Percentiles rank a stretch among this genome's conserved stretches.
These are phyloP conservation scores for Rutidosis leptorrhynchoides DNA, from an alignment of 129 eudicot genomes.

Conservation along the genomic window DNA sequence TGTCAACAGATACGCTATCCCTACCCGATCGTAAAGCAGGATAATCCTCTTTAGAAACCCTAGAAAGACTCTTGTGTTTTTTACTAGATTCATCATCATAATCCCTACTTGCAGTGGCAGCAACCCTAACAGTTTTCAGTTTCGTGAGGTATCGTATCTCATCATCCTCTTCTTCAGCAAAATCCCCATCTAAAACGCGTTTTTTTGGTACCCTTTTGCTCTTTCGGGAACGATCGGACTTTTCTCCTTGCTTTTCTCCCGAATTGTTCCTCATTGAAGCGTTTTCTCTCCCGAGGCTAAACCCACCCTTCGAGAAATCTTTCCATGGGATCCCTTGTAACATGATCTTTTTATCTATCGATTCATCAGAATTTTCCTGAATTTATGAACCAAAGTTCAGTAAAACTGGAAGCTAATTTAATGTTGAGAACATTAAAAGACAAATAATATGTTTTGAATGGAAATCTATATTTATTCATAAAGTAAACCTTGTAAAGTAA, in stretches of 20 bases:
- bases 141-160: slow-evolving; percentile 88
- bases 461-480: slow-evolving; percentile 16
- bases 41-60: slow-evolving; percentile 57
- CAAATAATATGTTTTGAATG: slow-evolving; percentile 21
- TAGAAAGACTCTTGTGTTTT: slow-evolving; percentile 54
- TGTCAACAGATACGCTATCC: slow-evolving; percentile 52
- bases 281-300: slow-evolving; percentile 51
- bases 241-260: slow-evolving; percentile 56
- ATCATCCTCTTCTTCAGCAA: slow-evolving; percentile 81
- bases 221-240: slow-evolving; percentile 65
- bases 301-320: slow-evolving; percentile 61
- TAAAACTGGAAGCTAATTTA: slow-evolving; percentile 7
- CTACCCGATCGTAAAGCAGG: slow-evolving; percentile 32
- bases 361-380: slow-evolving; percentile 62
- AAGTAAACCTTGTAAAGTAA: slow-evolving; percentile 8
- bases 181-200: slow-evolving; percentile 62
- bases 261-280: slow-evolving; percentile 38
- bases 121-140: slow-evolving; percentile 56
- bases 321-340: slow-evolving; percentile 76
- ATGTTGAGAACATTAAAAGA: slow-evolving; percentile 23
- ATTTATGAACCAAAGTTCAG: slow-evolving; percentile 5
- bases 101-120: slow-evolving; percentile 51
- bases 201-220: slow-evolving; percentile 82
- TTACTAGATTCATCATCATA: slow-evolving; percentile 51
- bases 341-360: slow-evolving; percentile 43